Conservation (phyloP, 2,329 filamentous ascomycete genomes). For the Colletotrichum tamarilloi region DNA sequence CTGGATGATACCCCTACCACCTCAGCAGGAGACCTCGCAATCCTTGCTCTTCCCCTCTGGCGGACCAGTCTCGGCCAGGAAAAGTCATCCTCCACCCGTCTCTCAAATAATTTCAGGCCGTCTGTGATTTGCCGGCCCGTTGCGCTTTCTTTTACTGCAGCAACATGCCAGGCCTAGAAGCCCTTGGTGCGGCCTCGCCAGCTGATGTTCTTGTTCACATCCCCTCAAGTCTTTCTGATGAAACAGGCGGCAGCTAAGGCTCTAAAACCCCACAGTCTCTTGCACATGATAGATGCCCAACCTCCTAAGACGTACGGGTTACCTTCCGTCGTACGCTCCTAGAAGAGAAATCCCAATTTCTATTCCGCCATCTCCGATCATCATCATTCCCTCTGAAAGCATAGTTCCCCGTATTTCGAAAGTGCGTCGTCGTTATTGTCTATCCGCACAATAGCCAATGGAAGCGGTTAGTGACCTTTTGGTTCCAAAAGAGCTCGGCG, state of each 20-base stretch:
- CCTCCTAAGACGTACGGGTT: constrained; percentile 5
- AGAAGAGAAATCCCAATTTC: background rate
- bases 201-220: constrained; percentile 14
- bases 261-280: constrained; percentile 9
- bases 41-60: constrained; percentile 21
- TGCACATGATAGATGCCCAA: constrained; percentile 17
- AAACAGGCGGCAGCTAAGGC: constrained; percentile 21
- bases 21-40: constrained; percentile 6
- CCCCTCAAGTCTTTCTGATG: constrained; percentile 1
- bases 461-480: constrained; percentile 28
- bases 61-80: constrained; percentile 25
- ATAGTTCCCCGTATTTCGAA: background rate
- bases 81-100: constrained; percentile 8
- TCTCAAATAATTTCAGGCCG: constrained; percentile 12
- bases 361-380: background rate
- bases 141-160: constrained; percentile 27
- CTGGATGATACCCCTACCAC: constrained; percentile 22
- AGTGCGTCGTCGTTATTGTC: background rate
- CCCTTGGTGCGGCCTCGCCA: background rate
- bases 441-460: constrained; percentile 19
- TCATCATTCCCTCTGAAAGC: background rate
- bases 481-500: background rate
- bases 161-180: background rate
- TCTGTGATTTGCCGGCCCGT: constrained; percentile 14
- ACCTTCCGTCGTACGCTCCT: background rate